Evolutionary conservation across 352 stramenopile species (phyloP).

Genomic region (Pythium brachiatum): DNA sequence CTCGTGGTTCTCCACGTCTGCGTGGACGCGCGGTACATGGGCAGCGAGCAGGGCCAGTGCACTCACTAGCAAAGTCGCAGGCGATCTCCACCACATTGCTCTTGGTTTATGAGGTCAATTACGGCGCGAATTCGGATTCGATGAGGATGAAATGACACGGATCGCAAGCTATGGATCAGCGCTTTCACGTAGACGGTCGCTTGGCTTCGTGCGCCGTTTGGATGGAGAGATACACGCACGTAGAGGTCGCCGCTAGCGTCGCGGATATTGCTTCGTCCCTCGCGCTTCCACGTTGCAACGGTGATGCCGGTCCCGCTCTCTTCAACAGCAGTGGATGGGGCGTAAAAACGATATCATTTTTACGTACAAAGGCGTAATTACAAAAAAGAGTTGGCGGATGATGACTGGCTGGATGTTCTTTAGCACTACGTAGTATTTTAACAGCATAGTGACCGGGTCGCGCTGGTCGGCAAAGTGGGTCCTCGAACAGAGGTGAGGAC

Average conservation of each 20-base stretch:
- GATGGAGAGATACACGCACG: background rate
- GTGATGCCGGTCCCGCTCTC: constrained; percentile 18
- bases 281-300: constrained; percentile 22
- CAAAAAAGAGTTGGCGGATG: background rate
- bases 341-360: constrained; percentile 3
- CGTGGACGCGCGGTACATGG: constrained; percentile 2
- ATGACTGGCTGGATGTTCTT: background rate
- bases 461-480: too few species aligned
- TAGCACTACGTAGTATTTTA: background rate
- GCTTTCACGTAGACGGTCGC: too few species aligned
- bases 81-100: constrained; percentile 13
- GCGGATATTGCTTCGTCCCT: constrained; percentile 1
- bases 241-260: background rate
- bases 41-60: constrained; percentile 5
- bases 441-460: background rate
- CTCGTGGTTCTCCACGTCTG: constrained; percentile 27
- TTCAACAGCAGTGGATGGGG: constrained; percentile 11
- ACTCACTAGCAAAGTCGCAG: background rate
- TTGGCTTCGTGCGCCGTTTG: too few species aligned
- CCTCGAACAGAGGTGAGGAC: too few species aligned
- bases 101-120: background rate
- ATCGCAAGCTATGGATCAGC: constrained; percentile 5
- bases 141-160: background rate
- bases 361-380: background rate
- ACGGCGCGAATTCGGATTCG: background rate